Conservation (phyloP, 2,329 filamentous ascomycete genomes). For the Phaeosphaeriaceae sp. region DNA sequence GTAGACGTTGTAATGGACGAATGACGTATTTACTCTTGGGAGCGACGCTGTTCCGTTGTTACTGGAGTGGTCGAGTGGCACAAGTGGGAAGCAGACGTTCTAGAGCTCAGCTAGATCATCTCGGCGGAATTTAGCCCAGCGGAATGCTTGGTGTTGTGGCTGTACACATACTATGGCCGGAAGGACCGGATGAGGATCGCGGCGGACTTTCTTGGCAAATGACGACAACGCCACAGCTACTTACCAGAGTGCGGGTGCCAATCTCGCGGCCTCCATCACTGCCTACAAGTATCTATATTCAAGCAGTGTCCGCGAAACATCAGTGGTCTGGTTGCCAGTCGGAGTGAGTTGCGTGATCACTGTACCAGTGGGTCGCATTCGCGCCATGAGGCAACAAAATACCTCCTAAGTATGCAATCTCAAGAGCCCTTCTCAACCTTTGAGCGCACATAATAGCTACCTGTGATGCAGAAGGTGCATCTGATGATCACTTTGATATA, state of each 20-base stretch:
- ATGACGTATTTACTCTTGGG: conserved; percentile 19
- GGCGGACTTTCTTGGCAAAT: conserved; percentile 22
- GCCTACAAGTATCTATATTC: not conserved
- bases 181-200: conserved; percentile 8
- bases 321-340: not conserved
- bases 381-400: not conserved
- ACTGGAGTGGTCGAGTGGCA: not conserved
- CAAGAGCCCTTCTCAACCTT: not conserved
- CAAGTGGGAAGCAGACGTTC: conserved; percentile 8
- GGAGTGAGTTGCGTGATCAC: not conserved
- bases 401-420: not conserved
- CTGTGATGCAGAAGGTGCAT: not conserved
- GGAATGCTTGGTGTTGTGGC: conserved; percentile 17
- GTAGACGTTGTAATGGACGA: conserved; percentile 9
- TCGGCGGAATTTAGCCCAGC: conserved; percentile 13
- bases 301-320: not conserved
- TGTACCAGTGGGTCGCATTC: not conserved
- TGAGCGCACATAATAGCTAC: not conserved
- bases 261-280: not conserved
- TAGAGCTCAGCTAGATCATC: conserved; percentile 14
- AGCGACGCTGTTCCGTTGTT: not conserved
- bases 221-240: conserved; percentile 17
- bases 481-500: not conserved
- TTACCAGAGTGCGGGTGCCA: not conserved
- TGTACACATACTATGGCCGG: conserved; percentile 1